phyloP scores from a whole-genome alignment of 495 filamentous ascomycete genomes.

The Xylaria scruposa region DNA sequence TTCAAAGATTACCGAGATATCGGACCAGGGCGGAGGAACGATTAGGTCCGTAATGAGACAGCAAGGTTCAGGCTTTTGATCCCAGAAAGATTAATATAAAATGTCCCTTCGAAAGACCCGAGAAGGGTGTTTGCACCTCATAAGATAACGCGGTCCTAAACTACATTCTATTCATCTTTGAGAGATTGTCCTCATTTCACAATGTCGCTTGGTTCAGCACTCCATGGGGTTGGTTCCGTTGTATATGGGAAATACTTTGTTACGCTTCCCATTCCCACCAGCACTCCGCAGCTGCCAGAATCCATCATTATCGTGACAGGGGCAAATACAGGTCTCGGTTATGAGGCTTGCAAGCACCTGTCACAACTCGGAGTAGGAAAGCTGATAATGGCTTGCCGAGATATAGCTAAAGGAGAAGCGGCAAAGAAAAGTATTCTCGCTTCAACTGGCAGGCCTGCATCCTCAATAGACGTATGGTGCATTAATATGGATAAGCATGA shows the following conservation, averaged over 20 bases:
- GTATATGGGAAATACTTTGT: constrained; percentile 14
- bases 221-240: constrained; percentile 13
- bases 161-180: neutral
- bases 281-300: constrained; percentile 7
- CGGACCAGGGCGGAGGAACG: neutral
- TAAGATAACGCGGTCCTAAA: neutral
- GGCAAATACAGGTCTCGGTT: constrained; percentile 56
- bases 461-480: constrained; percentile 54
- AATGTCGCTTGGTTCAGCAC: constrained; percentile 8
- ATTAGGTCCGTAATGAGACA: neutral
- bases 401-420: constrained; percentile 47
- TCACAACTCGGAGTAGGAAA: constrained; percentile 45
- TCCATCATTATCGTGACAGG: constrained; percentile 53
- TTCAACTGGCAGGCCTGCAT: constrained; percentile 20
- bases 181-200: neutral
- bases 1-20: neutral
- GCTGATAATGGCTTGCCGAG: constrained; percentile 56
- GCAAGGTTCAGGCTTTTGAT: neutral
- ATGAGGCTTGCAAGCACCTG: constrained; percentile 54
- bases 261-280: constrained; percentile 19
- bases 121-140: neutral
- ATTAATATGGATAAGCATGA: constrained; percentile 55
- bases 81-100: neutral
- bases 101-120: neutral
- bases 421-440: constrained; percentile 45